These are phyloP conservation scores for Thozetella sp. DNA, from an alignment of 495 filamentous ascomycete species.

Conservation along the genomic window DNA sequence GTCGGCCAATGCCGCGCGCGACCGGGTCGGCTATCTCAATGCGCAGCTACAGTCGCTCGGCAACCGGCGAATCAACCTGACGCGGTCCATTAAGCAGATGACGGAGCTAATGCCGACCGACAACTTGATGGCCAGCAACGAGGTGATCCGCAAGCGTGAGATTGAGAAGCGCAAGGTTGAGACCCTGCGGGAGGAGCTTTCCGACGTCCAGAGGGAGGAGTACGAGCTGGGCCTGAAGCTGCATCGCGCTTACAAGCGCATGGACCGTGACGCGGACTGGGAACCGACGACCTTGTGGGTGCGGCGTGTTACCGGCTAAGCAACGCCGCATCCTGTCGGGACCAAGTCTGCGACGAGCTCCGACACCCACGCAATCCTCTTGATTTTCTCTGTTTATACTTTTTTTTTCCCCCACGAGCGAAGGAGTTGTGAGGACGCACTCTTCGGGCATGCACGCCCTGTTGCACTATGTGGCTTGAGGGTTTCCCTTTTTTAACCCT, in stretches of 20 bases:
- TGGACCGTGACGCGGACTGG: slow-evolving; percentile 62
- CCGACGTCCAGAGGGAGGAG: slow-evolving; percentile 77
- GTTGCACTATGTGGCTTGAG: no score
- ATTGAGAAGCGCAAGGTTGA: slow-evolving; percentile 74
- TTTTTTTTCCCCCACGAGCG: neutral
- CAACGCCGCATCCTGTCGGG: neutral
- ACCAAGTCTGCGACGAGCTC: no score
- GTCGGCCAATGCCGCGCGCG: slow-evolving; percentile 41
- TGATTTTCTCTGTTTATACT: neutral
- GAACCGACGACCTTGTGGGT: slow-evolving; percentile 83
- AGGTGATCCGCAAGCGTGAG: slow-evolving; percentile 53
- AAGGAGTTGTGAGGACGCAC: neutral
- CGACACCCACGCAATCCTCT: neutral
- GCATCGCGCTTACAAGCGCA: slow-evolving; percentile 76
- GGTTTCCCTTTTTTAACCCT: no score
- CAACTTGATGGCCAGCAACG: slow-evolving; percentile 42
- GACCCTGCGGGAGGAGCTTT: slow-evolving; percentile 70
- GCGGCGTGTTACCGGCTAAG: slow-evolving; percentile 57
- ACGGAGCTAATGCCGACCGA: slow-evolving; percentile 63
- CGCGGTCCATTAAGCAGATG: slow-evolving; percentile 72
- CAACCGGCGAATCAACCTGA: slow-evolving; percentile 69
- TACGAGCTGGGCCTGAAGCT: slow-evolving; percentile 86
- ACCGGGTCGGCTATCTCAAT: slow-evolving; percentile 68
- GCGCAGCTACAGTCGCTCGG: slow-evolving; percentile 65
- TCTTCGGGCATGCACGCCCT: no score